These are phyloP conservation scores for Selaginella moellendorffii DNA, from an alignment of 75 land plant genomes.

Conservation along the genomic window DNA sequence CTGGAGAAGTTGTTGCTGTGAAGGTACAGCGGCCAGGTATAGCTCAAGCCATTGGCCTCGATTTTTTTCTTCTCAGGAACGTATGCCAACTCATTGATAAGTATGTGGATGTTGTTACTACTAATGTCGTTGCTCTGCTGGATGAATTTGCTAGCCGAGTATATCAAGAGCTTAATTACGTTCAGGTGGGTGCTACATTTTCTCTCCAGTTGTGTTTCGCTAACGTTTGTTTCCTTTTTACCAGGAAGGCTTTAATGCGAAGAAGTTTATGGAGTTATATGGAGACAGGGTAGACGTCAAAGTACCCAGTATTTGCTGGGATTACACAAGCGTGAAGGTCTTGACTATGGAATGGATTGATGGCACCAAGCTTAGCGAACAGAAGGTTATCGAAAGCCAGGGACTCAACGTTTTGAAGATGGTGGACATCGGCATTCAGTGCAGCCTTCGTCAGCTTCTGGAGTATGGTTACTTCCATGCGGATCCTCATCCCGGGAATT, in stretches of 20 bases:
- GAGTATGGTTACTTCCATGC: slow-evolving; percentile 99
- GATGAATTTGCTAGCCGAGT: slow-evolving; percentile 98
- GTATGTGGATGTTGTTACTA: slow-evolving; percentile 69
- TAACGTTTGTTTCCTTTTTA: neutral
- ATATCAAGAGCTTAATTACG: slow-evolving; percentile 96
- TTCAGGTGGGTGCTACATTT: slow-evolving; percentile 72
- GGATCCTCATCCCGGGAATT: slow-evolving; percentile 99
- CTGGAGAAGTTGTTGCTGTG: slow-evolving; percentile 84
- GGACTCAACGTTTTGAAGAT: slow-evolving; percentile 68
- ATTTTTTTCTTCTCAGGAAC: slow-evolving; percentile 70
- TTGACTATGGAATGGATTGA: slow-evolving; percentile 98
- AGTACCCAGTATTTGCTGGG: slow-evolving; percentile 88
- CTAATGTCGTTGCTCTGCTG: slow-evolving; percentile 83
- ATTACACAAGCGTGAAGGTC: slow-evolving; percentile 87
- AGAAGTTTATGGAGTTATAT: slow-evolving; percentile 74
- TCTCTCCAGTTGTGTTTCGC: no score
- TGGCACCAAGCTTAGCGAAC: slow-evolving; percentile 85
- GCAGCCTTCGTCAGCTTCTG: slow-evolving; percentile 87
- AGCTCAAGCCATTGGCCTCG: slow-evolving; percentile 75
- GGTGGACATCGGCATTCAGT: slow-evolving; percentile 89
- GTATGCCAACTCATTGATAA: slow-evolving; percentile 54
- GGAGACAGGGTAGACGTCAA: slow-evolving; percentile 81
- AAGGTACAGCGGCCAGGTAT: slow-evolving; percentile 93
- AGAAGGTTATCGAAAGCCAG: slow-evolving; percentile 59
- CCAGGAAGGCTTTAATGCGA: slow-evolving; percentile 91